A percentile compares a stretch with the other conserved stretches of the same genome.
Evolutionary conservation across 805 yeast genomes (phyloP).

Genomic region (Candida ortonii): DNA sequence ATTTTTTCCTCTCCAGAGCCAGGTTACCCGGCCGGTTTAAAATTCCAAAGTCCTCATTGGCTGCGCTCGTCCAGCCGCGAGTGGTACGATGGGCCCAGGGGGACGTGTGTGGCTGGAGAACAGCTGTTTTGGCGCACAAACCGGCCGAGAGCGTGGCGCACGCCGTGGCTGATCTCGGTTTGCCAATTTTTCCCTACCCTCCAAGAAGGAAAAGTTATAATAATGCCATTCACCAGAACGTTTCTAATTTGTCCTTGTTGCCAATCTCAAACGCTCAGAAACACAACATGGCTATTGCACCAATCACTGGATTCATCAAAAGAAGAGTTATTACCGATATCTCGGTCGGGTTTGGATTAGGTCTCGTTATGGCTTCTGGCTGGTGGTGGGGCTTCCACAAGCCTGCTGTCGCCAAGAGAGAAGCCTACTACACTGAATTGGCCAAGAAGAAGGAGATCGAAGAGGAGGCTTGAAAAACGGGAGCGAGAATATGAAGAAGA

Average conservation of each 20-base stretch:
- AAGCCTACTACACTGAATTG: constrained; percentile 74
- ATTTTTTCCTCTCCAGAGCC: neutral
- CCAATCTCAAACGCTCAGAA: too few species aligned
- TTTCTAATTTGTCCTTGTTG: too few species aligned
- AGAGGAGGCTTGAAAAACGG: constrained; percentile 33
- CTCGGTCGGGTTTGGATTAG: constrained; percentile 49
- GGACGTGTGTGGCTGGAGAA: too few species aligned
- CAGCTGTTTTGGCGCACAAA: too few species aligned
- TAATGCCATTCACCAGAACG: too few species aligned
- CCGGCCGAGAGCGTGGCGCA: too few species aligned
- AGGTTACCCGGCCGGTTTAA: constrained; percentile 6
- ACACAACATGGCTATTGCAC: constrained; percentile 67
- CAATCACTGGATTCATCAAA: constrained; percentile 80
- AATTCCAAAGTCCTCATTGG: constrained; percentile 11
- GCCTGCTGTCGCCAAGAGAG: constrained; percentile 70
- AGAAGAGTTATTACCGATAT: constrained; percentile 80
- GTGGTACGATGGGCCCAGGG: too few species aligned
- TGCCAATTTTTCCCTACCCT: neutral
- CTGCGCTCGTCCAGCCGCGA: too few species aligned
- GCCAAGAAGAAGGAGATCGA: constrained; percentile 71
- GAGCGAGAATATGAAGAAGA: too few species aligned
- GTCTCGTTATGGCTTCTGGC: constrained; percentile 53
- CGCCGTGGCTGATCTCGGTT: too few species aligned
- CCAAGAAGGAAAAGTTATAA: too few species aligned
- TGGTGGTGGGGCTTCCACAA: constrained; percentile 91